Evolutionary conservation across 768 basidiomycete genomes (phyloP), one percentile per base, ranked within the genome.

Genomic region (Suillus subaureus): DNA sequence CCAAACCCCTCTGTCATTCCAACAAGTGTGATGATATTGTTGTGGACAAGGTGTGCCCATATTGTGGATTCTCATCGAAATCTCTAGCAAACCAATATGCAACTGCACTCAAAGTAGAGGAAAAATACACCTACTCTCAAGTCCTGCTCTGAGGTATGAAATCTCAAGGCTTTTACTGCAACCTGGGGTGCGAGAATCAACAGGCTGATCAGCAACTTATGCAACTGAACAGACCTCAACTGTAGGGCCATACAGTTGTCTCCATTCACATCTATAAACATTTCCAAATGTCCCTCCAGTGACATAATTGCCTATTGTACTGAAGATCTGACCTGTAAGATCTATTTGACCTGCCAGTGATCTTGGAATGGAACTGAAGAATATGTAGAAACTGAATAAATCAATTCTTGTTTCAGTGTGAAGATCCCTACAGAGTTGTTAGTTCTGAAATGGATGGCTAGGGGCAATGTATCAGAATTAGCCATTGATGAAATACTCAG

Each of bases 1-100:
- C n/a, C n/a, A n/a, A n/a, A n/a, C n/a, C n/a, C n/a, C n/a, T n/a
- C n/a, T n/a, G n/a, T n/a, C n/a, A n/a, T n/a, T 21, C 72, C 70
- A 37, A 26, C 61, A 28, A 72, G 64, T 6, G 66, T 64, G 1
- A n/a, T n/a, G n/a, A n/a, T n/a, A n/a, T n/a, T n/a, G n/a, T n/a
- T n/a, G n/a, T n/a, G n/a, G n/a, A n/a, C n/a, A n/a, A n/a, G n/a
- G n/a, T n/a, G n/a, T n/a, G n/a, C 71, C 43, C 15, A 73, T 61
- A 61, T 73, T 73, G 23, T n/a, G n/a, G n/a, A n/a, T n/a, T n/a
- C n/a, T n/a, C n/a, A n/a, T n/a, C n/a, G n/a, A n/a, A n/a, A n/a
- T n/a, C n/a, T n/a, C n/a, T n/a, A n/a, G n/a, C n/a, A n/a, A n/a
- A n/a, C 37, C 12, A 8, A 31, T 18, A 9, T 43, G 4, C 6